Conservation (phyloP, 805 yeast species). For the Lipomyces chichibuensis region DNA sequence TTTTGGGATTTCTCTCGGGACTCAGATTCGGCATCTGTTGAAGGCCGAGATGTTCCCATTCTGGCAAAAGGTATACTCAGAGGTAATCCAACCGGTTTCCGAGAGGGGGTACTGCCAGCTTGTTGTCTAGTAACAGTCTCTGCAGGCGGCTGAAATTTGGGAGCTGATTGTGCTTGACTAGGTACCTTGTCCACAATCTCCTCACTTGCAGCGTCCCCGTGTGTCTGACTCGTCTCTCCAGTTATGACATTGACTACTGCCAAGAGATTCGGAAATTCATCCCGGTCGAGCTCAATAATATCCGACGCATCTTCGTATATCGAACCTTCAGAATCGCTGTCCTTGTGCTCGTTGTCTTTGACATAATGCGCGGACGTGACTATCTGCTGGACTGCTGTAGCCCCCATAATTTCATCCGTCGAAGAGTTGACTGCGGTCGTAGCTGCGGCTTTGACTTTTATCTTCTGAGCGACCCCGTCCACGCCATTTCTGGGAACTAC, state of each 20-base stretch:
- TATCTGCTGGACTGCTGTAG: background rate
- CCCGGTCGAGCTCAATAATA: background rate
- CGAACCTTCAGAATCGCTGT: conserved; percentile 2
- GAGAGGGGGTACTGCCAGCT: background rate
- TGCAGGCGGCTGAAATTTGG: conserved; percentile 60
- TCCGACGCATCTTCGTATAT: conserved; percentile 13
- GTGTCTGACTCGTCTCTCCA: background rate
- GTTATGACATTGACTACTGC: conserved; percentile 5
- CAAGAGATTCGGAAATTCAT: conserved; percentile 13
- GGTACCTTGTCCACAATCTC: conserved; percentile 67
- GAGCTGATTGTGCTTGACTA: background rate
- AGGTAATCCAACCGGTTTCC: conserved; percentile 5
- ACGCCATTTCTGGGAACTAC: background rate
- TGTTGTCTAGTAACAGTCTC: conserved; percentile 60
- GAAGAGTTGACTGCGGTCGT: background rate
- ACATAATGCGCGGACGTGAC: background rate
- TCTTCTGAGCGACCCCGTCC: background rate
- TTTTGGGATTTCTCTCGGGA: conserved; percentile 17
- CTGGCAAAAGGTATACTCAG: background rate
- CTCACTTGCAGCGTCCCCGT: conserved; percentile 51
- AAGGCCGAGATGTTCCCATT: background rate
- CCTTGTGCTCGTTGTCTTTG: background rate
- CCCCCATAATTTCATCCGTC: background rate
- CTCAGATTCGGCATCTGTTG: conserved; percentile 14
- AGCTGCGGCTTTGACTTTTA: background rate